Evolutionary conservation across 352 stramenopile species (phyloP).

Genomic region (Phytopythium litorale): DNA sequence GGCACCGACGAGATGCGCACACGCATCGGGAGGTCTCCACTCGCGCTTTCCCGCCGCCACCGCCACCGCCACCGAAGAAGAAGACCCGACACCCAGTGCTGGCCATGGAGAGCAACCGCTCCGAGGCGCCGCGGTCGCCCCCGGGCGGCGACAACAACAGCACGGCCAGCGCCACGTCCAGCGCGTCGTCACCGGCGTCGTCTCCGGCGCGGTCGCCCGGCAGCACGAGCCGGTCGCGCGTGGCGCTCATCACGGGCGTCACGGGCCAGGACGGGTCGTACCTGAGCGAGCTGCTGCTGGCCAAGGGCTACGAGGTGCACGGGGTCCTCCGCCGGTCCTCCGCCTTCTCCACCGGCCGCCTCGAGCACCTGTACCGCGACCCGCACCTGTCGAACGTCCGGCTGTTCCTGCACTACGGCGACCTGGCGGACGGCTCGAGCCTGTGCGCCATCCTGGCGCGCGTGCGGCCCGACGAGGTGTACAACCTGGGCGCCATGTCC

Average conservation of each 20-base stretch:
- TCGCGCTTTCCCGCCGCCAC: neutral
- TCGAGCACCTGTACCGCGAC: slow-evolving; percentile 98
- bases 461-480: slow-evolving; percentile 97
- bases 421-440: slow-evolving; percentile 97
- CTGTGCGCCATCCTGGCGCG: slow-evolving; percentile 94
- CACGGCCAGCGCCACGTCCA: neutral
- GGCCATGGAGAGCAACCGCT: neutral
- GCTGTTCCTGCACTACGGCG: slow-evolving; percentile 98
- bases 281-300: slow-evolving; percentile 94
- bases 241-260: slow-evolving; percentile 97
- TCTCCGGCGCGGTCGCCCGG: neutral
- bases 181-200: neutral
- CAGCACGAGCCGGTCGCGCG: slow-evolving; percentile 15
- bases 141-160: neutral
- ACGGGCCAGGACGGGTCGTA: slow-evolving; percentile 99
- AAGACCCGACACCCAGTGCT: neutral
- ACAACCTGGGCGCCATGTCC: slow-evolving; percentile 99
- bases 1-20: no score
- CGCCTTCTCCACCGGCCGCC: slow-evolving; percentile 98
- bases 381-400: slow-evolving; percentile 91
- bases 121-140: neutral
- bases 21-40: neutral
- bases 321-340: slow-evolving; percentile 97
- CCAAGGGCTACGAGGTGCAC: slow-evolving; percentile 96
- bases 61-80: neutral